phyloP scores from a whole-genome alignment of 2,329 filamentous ascomycete species.

The Penicillium sp. region DNA sequence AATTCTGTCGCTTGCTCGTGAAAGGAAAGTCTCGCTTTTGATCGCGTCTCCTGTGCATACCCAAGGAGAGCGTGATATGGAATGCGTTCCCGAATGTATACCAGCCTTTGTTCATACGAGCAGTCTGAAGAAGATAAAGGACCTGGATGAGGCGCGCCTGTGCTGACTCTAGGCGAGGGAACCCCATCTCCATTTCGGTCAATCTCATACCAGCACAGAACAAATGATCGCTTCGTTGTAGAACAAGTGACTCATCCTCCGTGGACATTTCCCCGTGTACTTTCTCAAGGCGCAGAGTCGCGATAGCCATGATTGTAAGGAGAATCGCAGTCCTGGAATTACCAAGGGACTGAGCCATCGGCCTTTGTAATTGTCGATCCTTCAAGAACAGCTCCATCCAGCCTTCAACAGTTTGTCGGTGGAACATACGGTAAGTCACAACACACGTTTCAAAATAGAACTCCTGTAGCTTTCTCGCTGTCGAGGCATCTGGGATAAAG shows the following conservation, averaged over 20 bases:
- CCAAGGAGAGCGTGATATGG: conserved; percentile 35
- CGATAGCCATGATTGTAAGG: conserved; percentile 49
- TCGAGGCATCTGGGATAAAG: conserved; percentile 13
- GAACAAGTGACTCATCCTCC: not conserved
- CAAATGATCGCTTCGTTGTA: conserved; percentile 8
- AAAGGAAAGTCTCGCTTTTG: conserved; percentile 12
- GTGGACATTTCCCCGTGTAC: not conserved
- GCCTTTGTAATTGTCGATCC: not conserved
- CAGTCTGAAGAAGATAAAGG: conserved; percentile 45
- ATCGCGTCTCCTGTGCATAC: conserved; percentile 19
- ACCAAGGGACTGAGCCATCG: conserved; percentile 39
- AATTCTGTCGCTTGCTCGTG: conserved; percentile 19
- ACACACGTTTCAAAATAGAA: conserved; percentile 16
- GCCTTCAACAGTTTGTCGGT: conserved; percentile 10
- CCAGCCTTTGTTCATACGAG: conserved; percentile 50
- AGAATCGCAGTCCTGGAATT: conserved; percentile 45
- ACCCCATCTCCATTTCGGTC: conserved; percentile 37
- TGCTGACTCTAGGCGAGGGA: conserved; percentile 39
- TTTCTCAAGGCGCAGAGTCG: conserved; percentile 43
- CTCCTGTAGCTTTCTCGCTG: not conserved
- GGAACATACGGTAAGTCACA: conserved; percentile 14
- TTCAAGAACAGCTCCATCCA: conserved; percentile 11
- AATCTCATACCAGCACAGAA: conserved; percentile 29
- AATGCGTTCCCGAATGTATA: conserved; percentile 45
- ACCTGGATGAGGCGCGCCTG: conserved; percentile 45